These are phyloP conservation scores for Cryptococcus floricola DNA, from an alignment of 1,284 basidiomycete genomes.

Conservation along the genomic window DNA sequence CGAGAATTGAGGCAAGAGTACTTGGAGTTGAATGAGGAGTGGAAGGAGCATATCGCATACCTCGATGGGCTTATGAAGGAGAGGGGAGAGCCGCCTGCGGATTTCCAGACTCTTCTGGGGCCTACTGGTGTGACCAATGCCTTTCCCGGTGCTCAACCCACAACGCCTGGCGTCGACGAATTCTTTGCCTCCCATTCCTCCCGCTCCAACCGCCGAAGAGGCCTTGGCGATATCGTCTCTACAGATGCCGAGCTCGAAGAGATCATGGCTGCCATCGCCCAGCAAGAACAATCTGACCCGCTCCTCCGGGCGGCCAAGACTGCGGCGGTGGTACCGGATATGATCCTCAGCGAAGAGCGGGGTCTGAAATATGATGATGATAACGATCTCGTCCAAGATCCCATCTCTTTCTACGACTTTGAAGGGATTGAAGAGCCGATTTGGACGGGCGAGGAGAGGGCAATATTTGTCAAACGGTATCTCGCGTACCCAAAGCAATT, in stretches of 20 bases:
- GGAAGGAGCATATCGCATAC: constrained; percentile 64
- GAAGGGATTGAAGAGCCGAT: constrained; percentile 62
- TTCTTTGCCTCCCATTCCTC: constrained; percentile 13
- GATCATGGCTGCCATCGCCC: constrained; percentile 87
- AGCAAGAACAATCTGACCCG: constrained; percentile 87
- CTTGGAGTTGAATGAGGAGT: constrained; percentile 62
- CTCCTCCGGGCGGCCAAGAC: constrained; percentile 80
- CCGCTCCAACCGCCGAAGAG: constrained; percentile 31
- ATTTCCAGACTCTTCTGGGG: constrained; percentile 33
- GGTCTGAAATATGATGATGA: constrained; percentile 70
- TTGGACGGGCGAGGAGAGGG: constrained; percentile 85
- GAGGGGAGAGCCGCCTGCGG: constrained; percentile 36
- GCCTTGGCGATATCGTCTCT: constrained; percentile 68
- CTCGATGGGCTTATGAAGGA: constrained; percentile 55
- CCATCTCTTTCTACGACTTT: constrained; percentile 71
- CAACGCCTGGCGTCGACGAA: constrained; percentile 35
- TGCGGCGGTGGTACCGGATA: constrained; percentile 86
- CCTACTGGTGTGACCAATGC: constrained; percentile 20
- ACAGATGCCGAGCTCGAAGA: constrained; percentile 97
- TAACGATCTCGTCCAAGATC: constrained; percentile 74
- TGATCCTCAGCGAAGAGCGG: constrained; percentile 69
- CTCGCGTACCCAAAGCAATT: constrained; percentile 90
- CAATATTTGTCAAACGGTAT: constrained; percentile 74
- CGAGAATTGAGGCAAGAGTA: constrained; percentile 64
- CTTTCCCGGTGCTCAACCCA: not conserved